Evolutionary conservation across 495 filamentous ascomycete genomes (phyloP), one percentile per base, ranked within the genome.

Genomic region (Saxispiralis lemnorum): DNA sequence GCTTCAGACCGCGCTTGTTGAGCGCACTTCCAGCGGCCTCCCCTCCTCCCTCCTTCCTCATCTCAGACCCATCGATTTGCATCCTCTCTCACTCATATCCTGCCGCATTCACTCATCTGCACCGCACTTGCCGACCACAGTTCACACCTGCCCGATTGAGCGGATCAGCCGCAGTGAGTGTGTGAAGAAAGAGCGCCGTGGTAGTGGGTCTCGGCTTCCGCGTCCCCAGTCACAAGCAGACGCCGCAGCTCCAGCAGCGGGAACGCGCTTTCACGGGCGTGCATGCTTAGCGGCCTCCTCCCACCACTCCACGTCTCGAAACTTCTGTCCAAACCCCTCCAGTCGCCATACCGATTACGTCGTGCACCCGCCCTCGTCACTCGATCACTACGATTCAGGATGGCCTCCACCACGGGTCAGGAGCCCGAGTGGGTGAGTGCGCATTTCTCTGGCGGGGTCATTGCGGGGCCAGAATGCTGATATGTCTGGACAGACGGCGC

Each of bases 381-480:
- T 5, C 38, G 38, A 40, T 24, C 19, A 31, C 16, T 40, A 2
- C 36, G 34, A 2, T 21, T 32, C 49, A 49, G 33, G 10, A 55
- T 55, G 52, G 49, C 28, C 38, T 49, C 49, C 45, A 48, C 55
- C 33, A 47, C 48, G 43, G 54, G 54, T 10, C 56, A 58, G 47
- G 55, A 61, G 56, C 58, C 53, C 37, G 59, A 78, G 64, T 83
- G 79, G 79, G 49, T 52, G 12, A 31, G 45, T 44, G 7, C n/a
- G n/a, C 24, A 28, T 28, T 28, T 28, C 24, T 9, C 24, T 9
- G 4, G 24, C 24, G 24, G 24, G 24, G 24, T 28, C 24, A 28
- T 28, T 9, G 24, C n/a, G 24, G 4, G 24, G 24, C 4, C 24
- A 28, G 9, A 28, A 28, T 28, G 24, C 24, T 28, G 24, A 28